A percentile compares a stretch with the other conserved stretches of the same genome.
phyloP scores from a whole-genome alignment of 2,329 filamentous ascomycete species.

The Hirsutella thompsonii region DNA sequence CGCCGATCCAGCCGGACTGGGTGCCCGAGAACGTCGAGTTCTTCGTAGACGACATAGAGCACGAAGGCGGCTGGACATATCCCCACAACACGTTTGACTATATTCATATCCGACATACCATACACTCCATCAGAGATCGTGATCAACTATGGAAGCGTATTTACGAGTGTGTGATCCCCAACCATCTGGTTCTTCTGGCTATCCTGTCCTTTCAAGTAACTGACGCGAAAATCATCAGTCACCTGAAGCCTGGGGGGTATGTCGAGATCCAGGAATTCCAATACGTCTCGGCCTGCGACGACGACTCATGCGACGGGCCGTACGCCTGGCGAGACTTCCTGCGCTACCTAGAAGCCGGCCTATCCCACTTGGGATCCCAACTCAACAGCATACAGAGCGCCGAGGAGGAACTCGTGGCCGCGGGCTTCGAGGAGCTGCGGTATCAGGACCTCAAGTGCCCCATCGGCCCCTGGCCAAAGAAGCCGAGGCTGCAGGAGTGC shows the following conservation, averaged over 20 bases:
- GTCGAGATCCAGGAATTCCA: slow-evolving; percentile 36
- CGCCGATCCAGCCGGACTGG: slow-evolving; percentile 37
- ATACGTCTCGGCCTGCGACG: slow-evolving; percentile 28
- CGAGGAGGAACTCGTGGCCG: slow-evolving; percentile 19
- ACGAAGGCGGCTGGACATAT: slow-evolving; percentile 35
- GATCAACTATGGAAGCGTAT: slow-evolving; percentile 26
- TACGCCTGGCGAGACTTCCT: slow-evolving; percentile 35
- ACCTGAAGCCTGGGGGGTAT: slow-evolving; percentile 38
- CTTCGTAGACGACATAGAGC: slow-evolving; percentile 38
- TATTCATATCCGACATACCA: slow-evolving; percentile 33
- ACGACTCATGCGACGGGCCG: slow-evolving; percentile 26
- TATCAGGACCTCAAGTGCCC: slow-evolving; percentile 33
- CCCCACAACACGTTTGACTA: slow-evolving; percentile 31
- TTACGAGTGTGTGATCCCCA: slow-evolving; percentile 21
- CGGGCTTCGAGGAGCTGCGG: slow-evolving; percentile 28
- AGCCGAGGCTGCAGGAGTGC: slow-evolving; percentile 27
- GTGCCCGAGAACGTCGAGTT: slow-evolving; percentile 39
- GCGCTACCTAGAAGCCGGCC: slow-evolving; percentile 24
- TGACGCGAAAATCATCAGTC: too few species aligned
- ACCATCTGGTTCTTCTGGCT: background rate
- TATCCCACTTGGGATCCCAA: slow-evolving; percentile 27
- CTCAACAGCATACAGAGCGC: slow-evolving; percentile 24
- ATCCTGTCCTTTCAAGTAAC: too few species aligned
- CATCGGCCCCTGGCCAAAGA: slow-evolving; percentile 33
- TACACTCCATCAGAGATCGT: slow-evolving; percentile 31